phyloP scores from a whole-genome alignment of 2,329 filamentous ascomycete species.

The Trichoderma polysporum region DNA sequence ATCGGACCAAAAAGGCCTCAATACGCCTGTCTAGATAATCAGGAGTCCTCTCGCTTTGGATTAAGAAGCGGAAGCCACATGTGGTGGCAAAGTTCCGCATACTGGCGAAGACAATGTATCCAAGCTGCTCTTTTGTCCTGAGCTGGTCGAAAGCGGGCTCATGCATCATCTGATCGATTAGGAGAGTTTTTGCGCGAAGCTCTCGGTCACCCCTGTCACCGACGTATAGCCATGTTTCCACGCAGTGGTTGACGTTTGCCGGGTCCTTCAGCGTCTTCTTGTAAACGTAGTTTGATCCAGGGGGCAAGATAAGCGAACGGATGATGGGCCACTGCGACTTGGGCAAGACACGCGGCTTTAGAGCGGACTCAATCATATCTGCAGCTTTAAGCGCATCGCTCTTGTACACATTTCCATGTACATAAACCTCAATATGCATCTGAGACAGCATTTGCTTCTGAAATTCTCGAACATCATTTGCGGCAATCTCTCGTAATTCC shows the following conservation, averaged over 20 bases:
- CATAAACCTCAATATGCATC: conserved; percentile 82
- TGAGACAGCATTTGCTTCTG: conserved; percentile 79
- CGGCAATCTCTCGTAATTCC: conserved; percentile 73
- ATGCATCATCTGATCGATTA: conserved; percentile 86
- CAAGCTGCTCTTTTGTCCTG: conserved; percentile 94
- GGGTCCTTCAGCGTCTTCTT: conserved; percentile 78
- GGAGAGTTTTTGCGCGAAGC: conserved; percentile 71
- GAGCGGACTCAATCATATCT: conserved; percentile 73
- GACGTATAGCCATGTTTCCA: conserved; percentile 74
- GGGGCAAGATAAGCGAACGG: conserved; percentile 73
- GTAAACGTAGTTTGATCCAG: conserved; percentile 81
- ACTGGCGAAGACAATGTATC: conserved; percentile 92
- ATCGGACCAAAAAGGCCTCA: conserved; percentile 74
- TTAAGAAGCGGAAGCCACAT: conserved; percentile 82
- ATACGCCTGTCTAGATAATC: conserved; percentile 85
- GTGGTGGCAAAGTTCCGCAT: conserved; percentile 70
- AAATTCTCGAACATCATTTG: conserved; percentile 73
- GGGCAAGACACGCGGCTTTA: conserved; percentile 73
- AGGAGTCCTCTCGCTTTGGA: conserved; percentile 86
- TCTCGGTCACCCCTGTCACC: conserved; percentile 67
- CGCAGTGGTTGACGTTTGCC: conserved; percentile 84
- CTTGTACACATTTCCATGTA: conserved; percentile 91
- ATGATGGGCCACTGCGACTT: conserved; percentile 76
- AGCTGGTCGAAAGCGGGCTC: conserved; percentile 95
- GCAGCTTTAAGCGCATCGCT: conserved; percentile 87